Conservation (phyloP, 495 filamentous ascomycete species). For the Thozetella sp. region DNA sequence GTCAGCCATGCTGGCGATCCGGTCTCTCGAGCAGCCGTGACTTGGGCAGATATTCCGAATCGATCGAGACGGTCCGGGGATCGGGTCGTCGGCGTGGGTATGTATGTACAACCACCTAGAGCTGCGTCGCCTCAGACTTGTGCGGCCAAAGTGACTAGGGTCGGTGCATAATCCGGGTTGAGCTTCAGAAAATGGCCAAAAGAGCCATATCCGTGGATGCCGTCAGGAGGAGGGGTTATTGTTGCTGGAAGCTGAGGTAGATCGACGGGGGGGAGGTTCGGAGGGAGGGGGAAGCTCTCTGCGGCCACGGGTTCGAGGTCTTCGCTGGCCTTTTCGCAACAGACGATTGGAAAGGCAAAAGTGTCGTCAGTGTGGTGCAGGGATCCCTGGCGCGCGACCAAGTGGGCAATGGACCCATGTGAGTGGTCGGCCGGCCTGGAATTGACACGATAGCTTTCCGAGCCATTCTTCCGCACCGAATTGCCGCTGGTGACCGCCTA, state of each 20-base stretch:
- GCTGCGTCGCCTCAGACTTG: not conserved
- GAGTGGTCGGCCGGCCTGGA: not conserved
- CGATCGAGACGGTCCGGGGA: slow-evolving; percentile 4
- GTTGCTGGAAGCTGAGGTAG: not conserved
- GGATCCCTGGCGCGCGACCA: not conserved
- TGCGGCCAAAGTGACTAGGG: not conserved
- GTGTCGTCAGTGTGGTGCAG: not conserved
- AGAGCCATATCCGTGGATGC: not conserved
- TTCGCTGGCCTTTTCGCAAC: not conserved
- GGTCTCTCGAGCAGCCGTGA: not conserved
- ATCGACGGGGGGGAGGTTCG: too few relatives aligned
- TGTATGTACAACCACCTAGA: too few relatives aligned
- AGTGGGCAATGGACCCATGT: not conserved
- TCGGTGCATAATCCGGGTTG: not conserved
- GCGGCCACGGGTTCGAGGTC: not conserved
- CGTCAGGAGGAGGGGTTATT: not conserved
- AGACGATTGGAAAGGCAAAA: not conserved
- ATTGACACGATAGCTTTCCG: slow-evolving; percentile 38
- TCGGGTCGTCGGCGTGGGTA: slow-evolving; percentile 4
- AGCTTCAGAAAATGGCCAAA: not conserved
- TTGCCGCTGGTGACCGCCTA: slow-evolving; percentile 4
- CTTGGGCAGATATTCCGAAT: not conserved
- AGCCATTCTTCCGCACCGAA: slow-evolving; percentile 21
- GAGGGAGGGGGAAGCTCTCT: not conserved
- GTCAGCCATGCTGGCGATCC: slow-evolving; percentile 64